Evolutionary conservation across 2,329 filamentous ascomycete genomes (phyloP), one percentile per base, ranked within the genome.

Genomic region (Pseudogymnoascus sp.): DNA sequence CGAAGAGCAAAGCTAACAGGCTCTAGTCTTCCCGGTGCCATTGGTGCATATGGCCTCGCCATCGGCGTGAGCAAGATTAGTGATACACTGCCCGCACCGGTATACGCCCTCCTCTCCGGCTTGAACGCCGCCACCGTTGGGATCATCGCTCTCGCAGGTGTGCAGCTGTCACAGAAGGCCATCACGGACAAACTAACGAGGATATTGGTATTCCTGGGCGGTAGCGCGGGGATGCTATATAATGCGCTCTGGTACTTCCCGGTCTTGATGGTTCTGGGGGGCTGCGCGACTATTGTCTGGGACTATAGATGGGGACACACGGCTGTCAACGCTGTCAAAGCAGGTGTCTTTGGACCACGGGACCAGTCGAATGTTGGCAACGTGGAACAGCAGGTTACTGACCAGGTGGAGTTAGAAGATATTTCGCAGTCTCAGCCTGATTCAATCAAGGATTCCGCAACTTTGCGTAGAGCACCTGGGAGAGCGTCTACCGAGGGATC

Each of bases 241-340:
- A 90, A 85, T 59, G 83, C 87, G 0, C 73, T 91, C 0, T 92
- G 89, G 89, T 92, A 89, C 66, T 91, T 90, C 52, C 89, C 89
- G 0, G 68, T 83, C 0, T 70, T 91, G 4, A 86, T 91, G 73
- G 67, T 81, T 0, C 66, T 77, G 1, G 82, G 80, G 0, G 88
- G 87, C 0, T 10, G 79, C 1, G 72, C 73, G 0, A 82, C 83
- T 0, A 71, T 84, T 0, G 61, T 82, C 0, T 85, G 83, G 76
- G 87, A 90, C 72, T 76, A 74, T 45, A 55, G 26, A 12, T 55
- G 49, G 49, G 49, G 49, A 2, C 49, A 55, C n/a, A 55, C 10
- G 4, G 49, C n/a, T 14, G 26, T 19, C 16, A 31, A 33, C 26
- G 49, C 49, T 19, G 49, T 33, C 10, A 55, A 55, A 14, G 49